phyloP scores from a whole-genome alignment of 495 filamentous ascomycete species.

The Xylaria telfairii region DNA sequence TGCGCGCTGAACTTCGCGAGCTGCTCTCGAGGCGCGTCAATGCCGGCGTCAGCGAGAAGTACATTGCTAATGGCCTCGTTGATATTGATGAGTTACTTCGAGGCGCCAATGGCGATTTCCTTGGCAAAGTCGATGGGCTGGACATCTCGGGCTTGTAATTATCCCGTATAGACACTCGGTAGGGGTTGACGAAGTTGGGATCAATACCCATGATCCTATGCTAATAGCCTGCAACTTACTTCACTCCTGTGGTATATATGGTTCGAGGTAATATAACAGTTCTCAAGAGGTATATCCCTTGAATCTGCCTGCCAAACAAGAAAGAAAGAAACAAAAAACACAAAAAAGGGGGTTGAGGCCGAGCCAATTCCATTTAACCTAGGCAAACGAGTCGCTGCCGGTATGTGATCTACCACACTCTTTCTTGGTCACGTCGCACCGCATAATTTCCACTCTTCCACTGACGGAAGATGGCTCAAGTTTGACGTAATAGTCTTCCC shows the following conservation, averaged over 20 bases:
- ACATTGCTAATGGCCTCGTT: conserved; percentile 78
- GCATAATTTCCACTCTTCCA: background rate
- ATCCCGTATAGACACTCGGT: background rate
- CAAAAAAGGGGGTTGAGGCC: no score
- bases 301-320: no score
- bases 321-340: no score
- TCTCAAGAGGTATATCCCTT: no score
- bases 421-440: background rate
- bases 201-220: background rate
- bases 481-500: background rate
- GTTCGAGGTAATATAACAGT: no score
- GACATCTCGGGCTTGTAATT: conserved; percentile 42
- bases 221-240: background rate
- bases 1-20: conserved; percentile 67
- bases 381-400: background rate
- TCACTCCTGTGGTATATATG: background rate
- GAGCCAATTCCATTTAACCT: background rate
- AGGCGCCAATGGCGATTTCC: conserved; percentile 58
- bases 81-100: conserved; percentile 80
- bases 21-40: conserved; percentile 81
- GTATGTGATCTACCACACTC: background rate
- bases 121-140: conserved; percentile 49
- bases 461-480: background rate
- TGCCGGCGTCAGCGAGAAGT: conserved; percentile 88
- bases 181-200: background rate